Percentiles rank a stretch among this genome's conserved stretches.
phyloP scores from a whole-genome alignment of 257 asterid genomes.

The Avicennia marina region DNA sequence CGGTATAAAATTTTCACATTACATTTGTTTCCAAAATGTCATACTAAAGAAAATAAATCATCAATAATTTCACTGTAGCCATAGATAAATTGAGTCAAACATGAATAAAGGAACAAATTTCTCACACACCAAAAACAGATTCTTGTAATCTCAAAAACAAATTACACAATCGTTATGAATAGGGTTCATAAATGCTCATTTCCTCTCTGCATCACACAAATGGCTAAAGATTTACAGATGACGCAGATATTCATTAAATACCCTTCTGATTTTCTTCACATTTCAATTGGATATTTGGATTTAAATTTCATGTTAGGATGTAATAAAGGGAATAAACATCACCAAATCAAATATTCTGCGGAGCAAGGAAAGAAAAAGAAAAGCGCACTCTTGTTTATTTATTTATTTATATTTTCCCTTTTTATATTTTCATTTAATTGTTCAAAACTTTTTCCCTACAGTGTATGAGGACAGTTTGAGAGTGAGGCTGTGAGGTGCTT shows the following conservation, averaged over 20 bases:
- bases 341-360: background rate
- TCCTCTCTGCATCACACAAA: background rate
- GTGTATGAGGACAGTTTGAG: constrained; percentile 15
- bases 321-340: background rate
- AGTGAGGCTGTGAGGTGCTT: background rate
- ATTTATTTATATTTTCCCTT: too few relatives aligned
- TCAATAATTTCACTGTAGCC: background rate
- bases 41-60: too few relatives aligned
- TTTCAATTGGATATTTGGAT: too few relatives aligned
- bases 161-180: background rate
- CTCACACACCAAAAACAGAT: background rate
- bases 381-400: too few relatives aligned
- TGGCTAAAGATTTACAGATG: too few relatives aligned
- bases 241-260: too few relatives aligned
- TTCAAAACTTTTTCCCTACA: background rate
- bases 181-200: background rate
- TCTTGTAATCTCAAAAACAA: constrained; percentile 11
- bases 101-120: background rate
- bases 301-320: too few relatives aligned
- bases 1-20: too few relatives aligned
- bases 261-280: too few relatives aligned
- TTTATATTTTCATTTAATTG: too few relatives aligned
- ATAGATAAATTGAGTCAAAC: background rate
- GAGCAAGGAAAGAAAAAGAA: too few relatives aligned
- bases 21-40: too few relatives aligned